Conservation (phyloP, 2,329 filamentous ascomycete genomes). For the Ophiostoma ulmi region DNA sequence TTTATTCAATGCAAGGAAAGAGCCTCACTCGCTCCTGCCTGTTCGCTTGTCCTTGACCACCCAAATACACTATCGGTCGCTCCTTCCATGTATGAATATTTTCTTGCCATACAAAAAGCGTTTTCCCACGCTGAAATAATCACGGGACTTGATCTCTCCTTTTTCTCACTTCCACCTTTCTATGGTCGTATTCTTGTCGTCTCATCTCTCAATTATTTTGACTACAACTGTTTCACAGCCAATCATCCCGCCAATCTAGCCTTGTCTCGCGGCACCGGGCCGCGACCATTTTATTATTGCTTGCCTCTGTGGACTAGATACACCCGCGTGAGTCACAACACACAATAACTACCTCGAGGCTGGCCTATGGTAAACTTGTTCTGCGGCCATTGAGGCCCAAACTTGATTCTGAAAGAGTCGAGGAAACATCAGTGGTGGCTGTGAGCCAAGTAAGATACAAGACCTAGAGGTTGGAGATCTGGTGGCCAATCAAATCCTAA, state of each 20-base stretch:
- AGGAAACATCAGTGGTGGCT: neutral
- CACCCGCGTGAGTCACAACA: neutral
- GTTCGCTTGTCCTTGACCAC: neutral
- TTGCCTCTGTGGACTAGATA: neutral
- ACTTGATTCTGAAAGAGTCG: neutral
- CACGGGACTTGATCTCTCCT: neutral
- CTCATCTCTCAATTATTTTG: neutral
- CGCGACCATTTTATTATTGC: neutral
- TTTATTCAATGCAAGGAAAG: neutral
- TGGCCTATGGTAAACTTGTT: neutral
- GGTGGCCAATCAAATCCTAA: conserved; percentile 6
- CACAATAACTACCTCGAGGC: neutral
- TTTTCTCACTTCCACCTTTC: neutral
- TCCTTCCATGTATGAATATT: neutral
- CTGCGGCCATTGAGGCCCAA: neutral
- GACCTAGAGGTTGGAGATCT: neutral
- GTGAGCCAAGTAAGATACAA: neutral
- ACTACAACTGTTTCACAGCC: conserved; percentile 13
- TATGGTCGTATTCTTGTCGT: neutral
- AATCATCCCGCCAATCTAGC: conserved; percentile 16
- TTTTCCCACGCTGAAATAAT: neutral
- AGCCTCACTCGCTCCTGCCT: neutral
- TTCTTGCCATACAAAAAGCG: neutral
- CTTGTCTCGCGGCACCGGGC: conserved; percentile 16
- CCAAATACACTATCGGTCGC: neutral